Conservation (phyloP, 192 early-diverging fungal species). For the Umbelopsis isabellina region DNA sequence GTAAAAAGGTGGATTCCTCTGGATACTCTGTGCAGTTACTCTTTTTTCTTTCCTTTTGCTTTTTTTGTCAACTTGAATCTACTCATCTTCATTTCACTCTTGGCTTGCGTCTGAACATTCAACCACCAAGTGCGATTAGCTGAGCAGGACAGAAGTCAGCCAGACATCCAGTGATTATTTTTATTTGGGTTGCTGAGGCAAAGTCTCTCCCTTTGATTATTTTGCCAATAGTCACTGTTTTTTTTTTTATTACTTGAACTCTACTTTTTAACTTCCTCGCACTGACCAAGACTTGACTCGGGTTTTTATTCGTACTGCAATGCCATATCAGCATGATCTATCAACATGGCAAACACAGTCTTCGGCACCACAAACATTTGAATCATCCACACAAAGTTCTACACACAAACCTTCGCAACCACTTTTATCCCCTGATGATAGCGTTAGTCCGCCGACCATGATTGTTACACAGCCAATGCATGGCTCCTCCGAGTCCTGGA, state of each 20-base stretch:
- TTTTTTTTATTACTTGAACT: conserved; percentile 8
- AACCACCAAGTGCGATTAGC: too few relatives aligned
- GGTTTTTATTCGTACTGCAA: not conserved
- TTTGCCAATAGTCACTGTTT: not conserved
- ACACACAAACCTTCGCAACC: conserved; percentile 7
- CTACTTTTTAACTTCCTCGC: conserved; percentile 6
- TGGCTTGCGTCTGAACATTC: too few relatives aligned
- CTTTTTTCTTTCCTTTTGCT: too few relatives aligned
- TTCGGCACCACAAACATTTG: not conserved
- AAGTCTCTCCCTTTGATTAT: not conserved
- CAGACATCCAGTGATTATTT: too few relatives aligned
- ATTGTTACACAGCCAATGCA: conserved; percentile 16
- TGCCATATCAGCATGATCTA: conserved; percentile 12
- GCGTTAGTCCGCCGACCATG: conserved; percentile 6
- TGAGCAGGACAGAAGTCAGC: too few relatives aligned
- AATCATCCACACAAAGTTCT: not conserved
- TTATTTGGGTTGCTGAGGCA: too few relatives aligned
- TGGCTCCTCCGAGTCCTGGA: conserved; percentile 19
- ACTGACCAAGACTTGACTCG: conserved; percentile 3
- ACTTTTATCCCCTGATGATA: conserved; percentile 14
- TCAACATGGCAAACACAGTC: conserved; percentile 12
- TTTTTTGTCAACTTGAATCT: too few relatives aligned
- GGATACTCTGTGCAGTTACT: too few relatives aligned
- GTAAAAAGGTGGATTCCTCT: too few relatives aligned
- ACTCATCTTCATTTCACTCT: too few relatives aligned